Percentiles rank a stretch among this genome's conserved stretches.
These are phyloP conservation scores for Phanerodontia chrysosporium DNA, from an alignment of 768 basidiomycete genomes.

Conservation along the genomic window DNA sequence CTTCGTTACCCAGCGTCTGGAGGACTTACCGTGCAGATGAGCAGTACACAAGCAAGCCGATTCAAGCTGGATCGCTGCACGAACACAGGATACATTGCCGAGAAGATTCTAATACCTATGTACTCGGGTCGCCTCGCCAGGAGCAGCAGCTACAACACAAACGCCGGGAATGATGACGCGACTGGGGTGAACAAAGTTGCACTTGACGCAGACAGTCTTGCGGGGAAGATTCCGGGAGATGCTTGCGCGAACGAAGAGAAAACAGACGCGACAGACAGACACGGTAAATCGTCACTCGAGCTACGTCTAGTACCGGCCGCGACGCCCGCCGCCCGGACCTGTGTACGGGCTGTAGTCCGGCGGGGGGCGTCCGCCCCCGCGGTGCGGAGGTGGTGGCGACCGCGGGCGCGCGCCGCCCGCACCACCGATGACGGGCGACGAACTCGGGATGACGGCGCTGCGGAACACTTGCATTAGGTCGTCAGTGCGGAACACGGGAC, in stretches of 20 bases:
- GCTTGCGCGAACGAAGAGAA: background rate
- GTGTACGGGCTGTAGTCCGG: constrained; percentile 87
- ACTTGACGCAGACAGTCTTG: background rate
- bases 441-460: constrained; percentile 76
- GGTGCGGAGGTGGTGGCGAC: constrained; percentile 47
- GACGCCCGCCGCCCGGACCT: constrained; percentile 53
- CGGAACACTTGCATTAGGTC: constrained; percentile 85
- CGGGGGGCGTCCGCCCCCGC: constrained; percentile 67
- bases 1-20: no score
- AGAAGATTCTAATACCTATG: no score
- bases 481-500: constrained; percentile 86
- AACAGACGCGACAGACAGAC: background rate
- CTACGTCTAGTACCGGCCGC: constrained; percentile 32
- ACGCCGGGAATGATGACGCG: no score
- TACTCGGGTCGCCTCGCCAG: no score
- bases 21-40: no score
- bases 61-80: no score
- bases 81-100: no score
- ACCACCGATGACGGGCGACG: no score
- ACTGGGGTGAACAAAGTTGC: background rate
- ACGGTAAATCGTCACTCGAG: background rate
- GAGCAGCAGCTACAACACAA: no score
- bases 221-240: background rate
- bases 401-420: constrained; percentile 43
- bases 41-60: no score